Evolutionary conservation across 306 rosid species (phyloP).

Genomic region (Castanea sativa): DNA sequence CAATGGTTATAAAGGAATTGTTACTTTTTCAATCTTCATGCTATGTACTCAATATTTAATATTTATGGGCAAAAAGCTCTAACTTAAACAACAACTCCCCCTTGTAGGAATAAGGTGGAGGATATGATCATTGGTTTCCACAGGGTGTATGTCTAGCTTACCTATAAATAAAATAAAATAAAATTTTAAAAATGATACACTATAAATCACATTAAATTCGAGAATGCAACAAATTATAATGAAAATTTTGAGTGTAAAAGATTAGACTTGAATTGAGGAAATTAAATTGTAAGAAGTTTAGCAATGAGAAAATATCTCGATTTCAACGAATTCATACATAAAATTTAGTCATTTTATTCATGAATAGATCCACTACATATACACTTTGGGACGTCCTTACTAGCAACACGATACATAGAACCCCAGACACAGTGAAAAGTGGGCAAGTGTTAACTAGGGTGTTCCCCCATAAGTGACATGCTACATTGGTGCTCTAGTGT

Average conservation of each 20-base stretch:
- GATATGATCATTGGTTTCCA: background rate
- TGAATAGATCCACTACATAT: no score
- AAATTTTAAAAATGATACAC: background rate
- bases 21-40: background rate
- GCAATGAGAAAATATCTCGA: background rate
- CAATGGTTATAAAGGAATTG: background rate
- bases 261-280: background rate
- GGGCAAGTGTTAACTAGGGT: no score
- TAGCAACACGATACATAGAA: no score
- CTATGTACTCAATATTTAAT: background rate
- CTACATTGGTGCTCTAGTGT: no score
- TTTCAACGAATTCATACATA: background rate
- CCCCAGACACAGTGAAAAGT: no score
- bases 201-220: background rate
- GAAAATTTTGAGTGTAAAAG: background rate
- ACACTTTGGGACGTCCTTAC: no score
- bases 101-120: background rate
- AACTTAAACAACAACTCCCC: background rate
- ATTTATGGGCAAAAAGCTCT: background rate
- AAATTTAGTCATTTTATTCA: no score
- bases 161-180: background rate
- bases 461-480: no score
- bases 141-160: background rate
- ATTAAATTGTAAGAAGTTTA: background rate
- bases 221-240: background rate